phyloP scores from a whole-genome alignment of 495 filamentous ascomycete species.

The Penicillium egyptiacum region DNA sequence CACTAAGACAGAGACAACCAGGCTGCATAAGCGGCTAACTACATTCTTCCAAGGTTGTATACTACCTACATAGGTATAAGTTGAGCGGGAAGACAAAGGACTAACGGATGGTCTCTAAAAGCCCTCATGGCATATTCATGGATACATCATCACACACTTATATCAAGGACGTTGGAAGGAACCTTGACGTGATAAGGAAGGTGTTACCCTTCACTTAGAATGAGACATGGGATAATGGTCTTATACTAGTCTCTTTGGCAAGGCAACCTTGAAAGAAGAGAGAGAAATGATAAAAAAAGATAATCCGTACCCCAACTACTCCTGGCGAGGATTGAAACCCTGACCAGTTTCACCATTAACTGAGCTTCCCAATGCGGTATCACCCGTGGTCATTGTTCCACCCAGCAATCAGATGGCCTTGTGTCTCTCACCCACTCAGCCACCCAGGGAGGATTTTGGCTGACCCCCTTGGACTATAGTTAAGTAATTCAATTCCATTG shows the following conservation, averaged over 20 bases:
- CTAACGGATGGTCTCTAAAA: too few species aligned
- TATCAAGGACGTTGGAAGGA: background rate
- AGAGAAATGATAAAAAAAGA: background rate
- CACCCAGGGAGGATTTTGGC: conserved; percentile 2
- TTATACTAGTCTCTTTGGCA: background rate
- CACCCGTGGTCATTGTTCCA: background rate
- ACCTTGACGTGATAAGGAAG: background rate
- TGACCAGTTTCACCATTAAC: background rate
- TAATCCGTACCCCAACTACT: background rate
- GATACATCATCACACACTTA: too few species aligned
- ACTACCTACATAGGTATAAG: too few species aligned
- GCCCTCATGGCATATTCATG: too few species aligned
- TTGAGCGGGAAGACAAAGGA: too few species aligned
- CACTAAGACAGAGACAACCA: too few species aligned
- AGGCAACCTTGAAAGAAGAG: background rate
- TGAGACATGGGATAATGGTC: background rate
- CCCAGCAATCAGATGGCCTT: background rate
- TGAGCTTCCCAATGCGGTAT: conserved; percentile 2
- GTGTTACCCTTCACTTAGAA: background rate
- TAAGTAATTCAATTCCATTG: background rate
- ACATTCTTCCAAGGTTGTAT: too few species aligned
- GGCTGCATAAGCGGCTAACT: too few species aligned
- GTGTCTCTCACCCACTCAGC: conserved; percentile 8
- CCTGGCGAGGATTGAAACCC: background rate
- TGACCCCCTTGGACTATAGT: background rate